Conservation (phyloP, 2,329 filamentous ascomycete species). For the Magnaporthales sp. region DNA sequence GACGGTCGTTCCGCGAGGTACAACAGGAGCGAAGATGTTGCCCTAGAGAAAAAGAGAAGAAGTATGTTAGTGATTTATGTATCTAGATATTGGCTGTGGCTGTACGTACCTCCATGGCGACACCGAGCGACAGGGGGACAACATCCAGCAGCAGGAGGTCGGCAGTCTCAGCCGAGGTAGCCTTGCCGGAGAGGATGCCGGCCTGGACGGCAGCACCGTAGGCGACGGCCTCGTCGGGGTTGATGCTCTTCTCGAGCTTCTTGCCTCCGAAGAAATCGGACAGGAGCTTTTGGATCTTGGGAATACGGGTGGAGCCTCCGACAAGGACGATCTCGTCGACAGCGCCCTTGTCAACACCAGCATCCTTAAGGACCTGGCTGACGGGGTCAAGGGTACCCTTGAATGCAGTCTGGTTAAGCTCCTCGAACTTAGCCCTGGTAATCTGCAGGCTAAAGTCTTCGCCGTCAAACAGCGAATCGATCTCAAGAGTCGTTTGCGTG, state of each 20-base stretch:
- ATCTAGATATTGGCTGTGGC: neutral
- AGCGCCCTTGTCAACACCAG: conserved; percentile 74
- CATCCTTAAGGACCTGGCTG: conserved; percentile 93
- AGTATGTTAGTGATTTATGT: neutral
- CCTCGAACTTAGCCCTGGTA: conserved; percentile 98
- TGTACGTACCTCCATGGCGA: conserved; percentile 76
- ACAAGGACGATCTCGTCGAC: conserved; percentile 99
- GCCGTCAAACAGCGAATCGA: conserved; percentile 96
- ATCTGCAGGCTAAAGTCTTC: conserved; percentile 97
- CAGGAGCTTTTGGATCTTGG: conserved; percentile 96
- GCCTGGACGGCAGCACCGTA: conserved; percentile 98
- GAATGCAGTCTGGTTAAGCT: conserved; percentile 95
- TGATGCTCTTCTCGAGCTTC: conserved; percentile 99
- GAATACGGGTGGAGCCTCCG: conserved; percentile 98
- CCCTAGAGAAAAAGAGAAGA: conserved; percentile 22
- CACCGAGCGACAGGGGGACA: conserved; percentile 90
- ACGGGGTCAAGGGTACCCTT: conserved; percentile 89
- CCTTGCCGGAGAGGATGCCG: conserved; percentile 97
- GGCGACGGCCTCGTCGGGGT: conserved; percentile 98
- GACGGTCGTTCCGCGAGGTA: conserved; percentile 68
- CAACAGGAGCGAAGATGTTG: conserved; percentile 95
- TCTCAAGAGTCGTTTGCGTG: conserved; percentile 95
- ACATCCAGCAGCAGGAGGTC: conserved; percentile 96
- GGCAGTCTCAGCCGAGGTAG: conserved; percentile 85
- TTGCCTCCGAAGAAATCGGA: conserved; percentile 99